Conservation (phyloP, 1,284 basidiomycete species). For the Puccinia coronata region DNA sequence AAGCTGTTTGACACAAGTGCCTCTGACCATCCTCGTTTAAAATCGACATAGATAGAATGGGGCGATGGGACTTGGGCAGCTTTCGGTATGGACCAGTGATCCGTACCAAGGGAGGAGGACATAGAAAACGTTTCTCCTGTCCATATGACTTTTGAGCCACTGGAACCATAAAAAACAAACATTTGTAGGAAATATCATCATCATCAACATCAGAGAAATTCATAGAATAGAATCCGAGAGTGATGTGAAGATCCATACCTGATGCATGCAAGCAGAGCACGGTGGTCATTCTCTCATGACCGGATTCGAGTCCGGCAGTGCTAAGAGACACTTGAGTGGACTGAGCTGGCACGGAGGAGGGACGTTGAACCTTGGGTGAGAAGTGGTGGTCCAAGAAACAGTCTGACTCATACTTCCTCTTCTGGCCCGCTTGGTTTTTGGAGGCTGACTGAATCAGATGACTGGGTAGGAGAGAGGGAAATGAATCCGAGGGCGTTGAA, state of each 20-base stretch:
- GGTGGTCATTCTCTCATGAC: conserved; percentile 43
- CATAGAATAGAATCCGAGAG: background rate
- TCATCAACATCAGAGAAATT: background rate
- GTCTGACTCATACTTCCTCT: conserved; percentile 24
- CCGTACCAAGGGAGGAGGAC: conserved; percentile 46
- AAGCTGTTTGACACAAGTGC: conserved; percentile 45
- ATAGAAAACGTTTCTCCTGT: conserved; percentile 49
- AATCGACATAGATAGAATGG: conserved; percentile 49
- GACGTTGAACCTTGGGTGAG: background rate
- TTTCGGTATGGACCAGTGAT: conserved; percentile 48
- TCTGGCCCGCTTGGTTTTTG: background rate
- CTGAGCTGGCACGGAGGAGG: background rate
- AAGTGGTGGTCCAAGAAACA: background rate
- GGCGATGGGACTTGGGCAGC: conserved; percentile 31
- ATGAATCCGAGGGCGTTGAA: background rate
- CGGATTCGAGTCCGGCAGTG: conserved; percentile 24
- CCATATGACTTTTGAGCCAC: conserved; percentile 50
- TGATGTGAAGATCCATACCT: conserved; percentile 14
- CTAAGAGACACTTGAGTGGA: background rate
- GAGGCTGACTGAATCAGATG: conserved; percentile 4
- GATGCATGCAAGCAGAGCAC: conserved; percentile 48
- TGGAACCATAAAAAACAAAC: background rate
- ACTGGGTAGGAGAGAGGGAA: conserved; percentile 11
- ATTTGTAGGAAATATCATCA: too few species aligned
- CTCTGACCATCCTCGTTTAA: conserved; percentile 48